Percentiles rank a stretch among this genome's conserved stretches.
Conservation (phyloP, 331 rosid species). For the Dryas integrifolia region DNA sequence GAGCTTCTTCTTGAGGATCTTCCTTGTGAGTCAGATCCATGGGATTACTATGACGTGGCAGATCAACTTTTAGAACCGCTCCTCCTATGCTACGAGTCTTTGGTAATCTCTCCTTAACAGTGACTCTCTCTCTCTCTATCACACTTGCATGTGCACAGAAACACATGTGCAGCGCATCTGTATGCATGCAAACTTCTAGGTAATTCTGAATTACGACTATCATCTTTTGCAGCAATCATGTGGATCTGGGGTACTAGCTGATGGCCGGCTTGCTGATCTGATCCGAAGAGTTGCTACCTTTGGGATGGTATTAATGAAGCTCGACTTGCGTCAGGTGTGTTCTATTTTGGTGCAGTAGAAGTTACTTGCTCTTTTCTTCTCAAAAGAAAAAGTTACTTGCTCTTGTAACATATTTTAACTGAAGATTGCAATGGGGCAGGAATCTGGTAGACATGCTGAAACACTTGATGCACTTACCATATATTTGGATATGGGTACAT, state of each 20-base stretch:
- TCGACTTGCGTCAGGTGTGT: slow-evolving; percentile 88
- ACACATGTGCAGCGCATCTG: not conserved
- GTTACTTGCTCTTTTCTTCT: slow-evolving; percentile 9
- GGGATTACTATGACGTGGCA: slow-evolving; percentile 65
- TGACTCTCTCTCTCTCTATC: not conserved
- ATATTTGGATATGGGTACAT: slow-evolving; percentile 80
- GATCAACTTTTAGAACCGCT: slow-evolving; percentile 82
- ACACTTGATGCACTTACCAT: slow-evolving; percentile 75
- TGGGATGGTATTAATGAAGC: slow-evolving; percentile 94
- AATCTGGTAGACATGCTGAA: slow-evolving; percentile 88
- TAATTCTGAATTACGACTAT: slow-evolving; percentile 24
- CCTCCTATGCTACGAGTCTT: slow-evolving; percentile 78
- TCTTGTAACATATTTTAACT: slow-evolving; percentile 20
- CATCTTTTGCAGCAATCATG: slow-evolving; percentile 65
- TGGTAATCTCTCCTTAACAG: slow-evolving; percentile 47
- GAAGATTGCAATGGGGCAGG: slow-evolving; percentile 49
- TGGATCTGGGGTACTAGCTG: slow-evolving; percentile 95
- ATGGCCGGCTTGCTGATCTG: slow-evolving; percentile 92
- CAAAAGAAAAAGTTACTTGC: slow-evolving; percentile 4
- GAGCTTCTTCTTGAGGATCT: slow-evolving; percentile 90
- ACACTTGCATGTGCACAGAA: not conserved
- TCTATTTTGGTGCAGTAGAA: not conserved
- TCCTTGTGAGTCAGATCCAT: slow-evolving; percentile 64
- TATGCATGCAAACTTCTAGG: slow-evolving; percentile 3
- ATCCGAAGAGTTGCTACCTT: slow-evolving; percentile 90